phyloP scores from a whole-genome alignment of 306 rosid species.

The Cotoneaster glaucophyllus region DNA sequence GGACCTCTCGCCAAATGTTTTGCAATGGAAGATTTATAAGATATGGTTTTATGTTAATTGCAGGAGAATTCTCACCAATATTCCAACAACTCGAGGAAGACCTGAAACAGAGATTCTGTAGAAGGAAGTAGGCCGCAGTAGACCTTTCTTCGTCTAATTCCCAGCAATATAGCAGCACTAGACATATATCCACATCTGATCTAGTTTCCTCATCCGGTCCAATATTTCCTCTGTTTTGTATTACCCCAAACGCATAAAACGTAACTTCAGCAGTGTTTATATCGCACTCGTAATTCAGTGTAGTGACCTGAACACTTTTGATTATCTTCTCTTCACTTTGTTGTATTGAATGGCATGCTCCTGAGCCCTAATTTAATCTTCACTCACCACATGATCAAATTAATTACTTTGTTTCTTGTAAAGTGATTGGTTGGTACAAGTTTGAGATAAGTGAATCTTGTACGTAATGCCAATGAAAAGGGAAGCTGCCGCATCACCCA shows the following conservation, averaged over 20 bases:
- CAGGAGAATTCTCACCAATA: constrained; percentile 54
- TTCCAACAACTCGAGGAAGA: constrained; percentile 55
- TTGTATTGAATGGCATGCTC: neutral
- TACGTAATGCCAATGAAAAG: neutral
- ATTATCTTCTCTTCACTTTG: neutral
- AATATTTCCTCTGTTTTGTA: neutral
- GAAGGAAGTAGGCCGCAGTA: constrained; percentile 22
- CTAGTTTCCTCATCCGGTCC: neutral
- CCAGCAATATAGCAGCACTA: neutral
- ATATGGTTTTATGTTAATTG: constrained; percentile 20
- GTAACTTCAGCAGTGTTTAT: neutral
- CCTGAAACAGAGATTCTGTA: constrained; percentile 43
- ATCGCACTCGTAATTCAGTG: neutral
- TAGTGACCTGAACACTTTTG: neutral
- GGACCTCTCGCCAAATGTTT: too few species aligned
- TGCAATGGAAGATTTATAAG: neutral
- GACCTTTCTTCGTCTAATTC: neutral
- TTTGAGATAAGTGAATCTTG: neutral
- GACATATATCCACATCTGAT: neutral
- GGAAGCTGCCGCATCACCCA: neutral
- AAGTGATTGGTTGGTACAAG: too few species aligned
- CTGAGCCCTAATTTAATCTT: neutral
- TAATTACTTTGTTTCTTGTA: neutral
- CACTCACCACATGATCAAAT: too few species aligned
- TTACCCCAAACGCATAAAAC: neutral